phyloP scores from a whole-genome alignment of 169 alveolate species.

The Plasmodium blacklocki region DNA sequence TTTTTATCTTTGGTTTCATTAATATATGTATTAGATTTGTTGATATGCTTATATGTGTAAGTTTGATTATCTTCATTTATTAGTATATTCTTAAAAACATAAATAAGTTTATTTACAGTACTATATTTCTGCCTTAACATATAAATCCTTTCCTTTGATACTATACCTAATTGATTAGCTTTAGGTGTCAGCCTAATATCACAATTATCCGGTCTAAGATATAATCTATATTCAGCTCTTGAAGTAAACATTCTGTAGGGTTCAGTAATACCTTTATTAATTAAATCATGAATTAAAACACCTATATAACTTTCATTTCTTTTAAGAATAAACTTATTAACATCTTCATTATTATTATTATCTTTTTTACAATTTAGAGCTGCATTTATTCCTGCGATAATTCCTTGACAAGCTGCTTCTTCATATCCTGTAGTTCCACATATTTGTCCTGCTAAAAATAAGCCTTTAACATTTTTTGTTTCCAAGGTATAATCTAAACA shows the following conservation, averaged over 20 bases:
- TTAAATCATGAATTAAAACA: constrained; percentile 92
- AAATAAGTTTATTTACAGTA: constrained; percentile 46
- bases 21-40: too few relatives aligned
- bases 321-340: constrained; percentile 77
- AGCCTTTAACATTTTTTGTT: constrained; percentile 82
- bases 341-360: not conserved
- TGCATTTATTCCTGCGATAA: constrained; percentile 94
- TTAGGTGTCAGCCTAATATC: constrained; percentile 88
- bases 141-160: constrained; percentile 78
- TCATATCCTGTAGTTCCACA: constrained; percentile 97
- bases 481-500: constrained; percentile 87
- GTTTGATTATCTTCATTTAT: not conserved
- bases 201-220: constrained; percentile 89
- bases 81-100: constrained; percentile 22
- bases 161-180: constrained; percentile 86
- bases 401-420: constrained; percentile 95
- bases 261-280: constrained; percentile 89
- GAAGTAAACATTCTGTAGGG: constrained; percentile 94
- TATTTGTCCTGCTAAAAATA: constrained; percentile 93
- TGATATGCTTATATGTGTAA: too few relatives aligned
- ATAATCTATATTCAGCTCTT: constrained; percentile 90
- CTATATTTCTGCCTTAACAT: constrained; percentile 77
- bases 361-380: constrained; percentile 80
- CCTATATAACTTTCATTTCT: constrained; percentile 91
- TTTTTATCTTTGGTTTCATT: too few relatives aligned